Base-by-base conservation (phyloP, 2,329 filamentous ascomycete genomes). In the Exophiala calicioides region DNA sequence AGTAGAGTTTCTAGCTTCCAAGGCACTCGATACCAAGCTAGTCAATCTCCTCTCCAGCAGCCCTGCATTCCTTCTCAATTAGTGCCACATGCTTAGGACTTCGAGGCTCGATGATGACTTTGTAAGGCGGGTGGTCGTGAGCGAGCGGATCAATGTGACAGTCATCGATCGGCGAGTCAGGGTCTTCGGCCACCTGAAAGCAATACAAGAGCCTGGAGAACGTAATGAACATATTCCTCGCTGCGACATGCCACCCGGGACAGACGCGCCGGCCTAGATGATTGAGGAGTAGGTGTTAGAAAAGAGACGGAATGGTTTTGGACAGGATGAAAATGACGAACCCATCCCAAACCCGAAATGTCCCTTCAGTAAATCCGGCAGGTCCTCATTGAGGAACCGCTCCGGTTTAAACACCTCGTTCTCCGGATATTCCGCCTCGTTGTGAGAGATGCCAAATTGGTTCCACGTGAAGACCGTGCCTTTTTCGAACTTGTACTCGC, bases 401-500 rank as follows among this genome's bases (percentile, higher is more conserved):
- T 51, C 48, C 6, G 48, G 48, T n/a, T 20, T n/a, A 27, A 51
- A 60, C 20, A 57, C 56, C 16, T 45, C 48, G 15, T 40, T 33
- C 10, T 37, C n/a, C 8, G 42, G 20, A 21, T 31, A 51, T 12
- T 51, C 42, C 15, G 32, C 61, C 16, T 65, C 63, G 44, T 72
- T 69, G 43, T 67, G 62, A 35, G 70, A 66, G 33, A 75, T 72
- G 1, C 62, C 65, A 68, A 70, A 73, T 1, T 66, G 65, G 50
- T 74, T 74, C 5, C 63, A 65, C 1, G 47, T 35, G 21, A 33
- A 41, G 74, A 2, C 69, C 66, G 0, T 69, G 71, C 1, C 72
- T 29, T 41, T 41, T 30, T 40, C 62, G 55, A 30, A 60, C 59
- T 1, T 60, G 53, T 71, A 76, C 10, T 71, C 73, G 32, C 68